Evolutionary conservation across 306 rosid genomes (phyloP).

Genomic region (Cucumis melo): DNA sequence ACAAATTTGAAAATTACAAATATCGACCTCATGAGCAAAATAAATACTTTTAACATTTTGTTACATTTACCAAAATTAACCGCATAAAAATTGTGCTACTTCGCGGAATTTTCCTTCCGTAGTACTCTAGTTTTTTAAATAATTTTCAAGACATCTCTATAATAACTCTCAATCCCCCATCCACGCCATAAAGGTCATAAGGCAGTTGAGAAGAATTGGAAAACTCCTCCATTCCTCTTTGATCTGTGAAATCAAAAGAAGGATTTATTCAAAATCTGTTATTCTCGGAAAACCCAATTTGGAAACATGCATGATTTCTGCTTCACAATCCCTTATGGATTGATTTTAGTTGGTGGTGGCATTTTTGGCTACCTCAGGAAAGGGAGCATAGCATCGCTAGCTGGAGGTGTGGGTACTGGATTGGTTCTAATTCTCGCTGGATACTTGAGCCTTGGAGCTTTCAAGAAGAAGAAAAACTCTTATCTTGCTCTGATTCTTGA

Average conservation of each 20-base stretch:
- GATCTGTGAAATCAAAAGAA: not conserved
- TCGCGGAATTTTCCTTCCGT: not conserved
- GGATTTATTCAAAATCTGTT: constrained; percentile 9
- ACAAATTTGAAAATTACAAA: too few relatives aligned
- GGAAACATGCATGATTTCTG: constrained; percentile 85
- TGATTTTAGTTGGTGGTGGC: constrained; percentile 58
- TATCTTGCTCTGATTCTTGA: constrained; percentile 40
- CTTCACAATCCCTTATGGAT: constrained; percentile 76
- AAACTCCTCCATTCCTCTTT: not conserved
- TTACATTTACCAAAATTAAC: too few relatives aligned
- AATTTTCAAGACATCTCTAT: too few relatives aligned
- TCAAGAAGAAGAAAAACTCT: constrained; percentile 52
- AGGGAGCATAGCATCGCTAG: constrained; percentile 67
- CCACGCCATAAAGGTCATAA: constrained; percentile 14
- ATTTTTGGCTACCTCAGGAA: constrained; percentile 44
- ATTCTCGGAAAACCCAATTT: constrained; percentile 15
- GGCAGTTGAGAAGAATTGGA: not conserved
- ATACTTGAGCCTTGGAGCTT: constrained; percentile 66
- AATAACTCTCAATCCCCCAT: not conserved
- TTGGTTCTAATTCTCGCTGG: constrained; percentile 56
- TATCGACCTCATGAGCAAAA: too few relatives aligned
- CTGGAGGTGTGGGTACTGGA: constrained; percentile 53
- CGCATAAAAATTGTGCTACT: not conserved
- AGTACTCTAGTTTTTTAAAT: too few relatives aligned
- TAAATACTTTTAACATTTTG: too few relatives aligned